Conservation (phyloP, 1,284 basidiomycete species). For the Sanghuangporus weigelae region DNA sequence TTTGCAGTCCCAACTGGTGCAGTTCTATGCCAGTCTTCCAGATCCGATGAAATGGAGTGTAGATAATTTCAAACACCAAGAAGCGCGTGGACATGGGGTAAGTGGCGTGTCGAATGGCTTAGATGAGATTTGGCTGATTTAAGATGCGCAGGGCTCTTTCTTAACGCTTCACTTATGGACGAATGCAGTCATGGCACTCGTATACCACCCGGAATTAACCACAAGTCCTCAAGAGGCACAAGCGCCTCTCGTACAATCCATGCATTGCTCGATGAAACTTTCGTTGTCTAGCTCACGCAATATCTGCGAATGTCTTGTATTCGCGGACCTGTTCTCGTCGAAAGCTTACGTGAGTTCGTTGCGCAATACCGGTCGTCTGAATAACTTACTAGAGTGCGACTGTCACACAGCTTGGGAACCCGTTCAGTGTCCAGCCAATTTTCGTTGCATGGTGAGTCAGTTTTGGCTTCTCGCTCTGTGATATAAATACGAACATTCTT, state of each 20-base stretch:
- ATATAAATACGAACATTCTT: not conserved
- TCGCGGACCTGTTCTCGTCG: constrained; percentile 26
- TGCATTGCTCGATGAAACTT: constrained; percentile 32
- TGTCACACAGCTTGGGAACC: constrained; percentile 24
- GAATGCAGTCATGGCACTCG: constrained; percentile 35
- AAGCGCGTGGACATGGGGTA: constrained; percentile 31
- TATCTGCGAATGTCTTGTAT: constrained; percentile 37
- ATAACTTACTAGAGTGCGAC: not conserved
- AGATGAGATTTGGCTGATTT: not conserved
- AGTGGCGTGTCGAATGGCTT: constrained; percentile 7
- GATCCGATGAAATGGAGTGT: constrained; percentile 33
- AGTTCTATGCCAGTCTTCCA: constrained; percentile 32
- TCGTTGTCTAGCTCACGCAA: constrained; percentile 31
- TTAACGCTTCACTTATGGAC: constrained; percentile 28
- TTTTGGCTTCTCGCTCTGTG: not conserved
- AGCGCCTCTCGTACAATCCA: constrained; percentile 31
- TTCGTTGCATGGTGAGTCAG: constrained; percentile 28
- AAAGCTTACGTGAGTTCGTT: constrained; percentile 27
- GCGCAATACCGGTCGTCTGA: not conserved
- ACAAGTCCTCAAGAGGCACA: constrained; percentile 32
- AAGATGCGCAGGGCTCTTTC: constrained; percentile 18
- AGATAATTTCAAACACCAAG: constrained; percentile 35
- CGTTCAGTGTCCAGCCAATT: constrained; percentile 29
- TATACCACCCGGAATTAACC: constrained; percentile 37
- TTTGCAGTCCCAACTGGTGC: constrained; percentile 32